Conservation (phyloP, 805 yeast species). For the Wickerhamiella dianesei region DNA sequence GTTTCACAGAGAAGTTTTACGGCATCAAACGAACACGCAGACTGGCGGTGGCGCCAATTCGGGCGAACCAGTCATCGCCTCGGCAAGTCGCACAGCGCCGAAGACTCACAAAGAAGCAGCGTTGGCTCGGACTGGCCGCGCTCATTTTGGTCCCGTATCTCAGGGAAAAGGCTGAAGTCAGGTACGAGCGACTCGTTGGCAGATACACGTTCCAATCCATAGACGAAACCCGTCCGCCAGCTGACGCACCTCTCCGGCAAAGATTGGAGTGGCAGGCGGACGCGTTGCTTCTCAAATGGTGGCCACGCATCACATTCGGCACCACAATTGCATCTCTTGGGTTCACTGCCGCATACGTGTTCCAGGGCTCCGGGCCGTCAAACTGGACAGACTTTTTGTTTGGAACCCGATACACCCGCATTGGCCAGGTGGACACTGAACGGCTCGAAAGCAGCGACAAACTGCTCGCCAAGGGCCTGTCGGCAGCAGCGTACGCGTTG, state of each 20-base stretch:
- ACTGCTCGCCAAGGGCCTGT: constrained; percentile 3
- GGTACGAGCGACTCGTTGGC: constrained; percentile 52
- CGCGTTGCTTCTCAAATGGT: constrained; percentile 38
- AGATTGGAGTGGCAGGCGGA: constrained; percentile 22
- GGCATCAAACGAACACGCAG: constrained; percentile 56
- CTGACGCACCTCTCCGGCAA: constrained; percentile 14
- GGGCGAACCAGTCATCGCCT: constrained; percentile 23
- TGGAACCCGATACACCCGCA: constrained; percentile 51
- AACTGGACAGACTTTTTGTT: constrained; percentile 47
- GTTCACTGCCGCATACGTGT: constrained; percentile 49
- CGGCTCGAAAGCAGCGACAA: constrained; percentile 4
- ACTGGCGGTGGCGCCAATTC: constrained; percentile 21
- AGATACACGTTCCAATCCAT: constrained; percentile 38
- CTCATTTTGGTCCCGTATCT: constrained; percentile 56
- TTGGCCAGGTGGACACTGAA: constrained; percentile 26
- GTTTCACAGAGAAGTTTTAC: constrained; percentile 84
- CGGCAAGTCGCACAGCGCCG: constrained; percentile 36
- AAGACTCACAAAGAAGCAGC: constrained; percentile 41
- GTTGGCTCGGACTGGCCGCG: constrained; percentile 35
- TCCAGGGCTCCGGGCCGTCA: constrained; percentile 53
- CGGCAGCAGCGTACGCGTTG: constrained; percentile 32
- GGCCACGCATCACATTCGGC: constrained; percentile 43
- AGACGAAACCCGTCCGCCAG: constrained; percentile 21
- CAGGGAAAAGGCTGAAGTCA: constrained; percentile 49
- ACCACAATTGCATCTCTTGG: constrained; percentile 39